These are phyloP conservation scores for Madurella mycetomatis DNA, from an alignment of 2,329 filamentous ascomycete genomes.

Conservation along the genomic window DNA sequence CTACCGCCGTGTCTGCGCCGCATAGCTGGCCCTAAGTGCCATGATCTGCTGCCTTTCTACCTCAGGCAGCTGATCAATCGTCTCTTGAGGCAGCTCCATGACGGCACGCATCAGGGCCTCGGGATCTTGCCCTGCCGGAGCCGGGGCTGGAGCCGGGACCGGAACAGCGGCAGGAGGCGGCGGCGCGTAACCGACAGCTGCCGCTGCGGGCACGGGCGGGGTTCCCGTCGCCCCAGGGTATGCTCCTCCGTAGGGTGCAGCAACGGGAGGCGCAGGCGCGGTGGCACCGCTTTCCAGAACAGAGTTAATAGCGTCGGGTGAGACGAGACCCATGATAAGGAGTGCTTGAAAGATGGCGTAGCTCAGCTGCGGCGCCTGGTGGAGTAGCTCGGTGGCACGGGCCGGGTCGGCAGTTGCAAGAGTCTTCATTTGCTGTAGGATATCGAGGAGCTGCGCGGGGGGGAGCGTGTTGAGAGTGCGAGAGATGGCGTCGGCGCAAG, in stretches of 20 bases:
- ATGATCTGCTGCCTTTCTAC: constrained; percentile 75
- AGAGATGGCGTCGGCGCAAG: constrained; percentile 85
- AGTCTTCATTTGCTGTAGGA: constrained; percentile 90
- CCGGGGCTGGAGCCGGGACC: constrained; percentile 29
- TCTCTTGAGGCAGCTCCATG: constrained; percentile 71
- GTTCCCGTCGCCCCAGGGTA: constrained; percentile 43
- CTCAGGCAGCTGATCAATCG: constrained; percentile 74
- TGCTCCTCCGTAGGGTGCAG: constrained; percentile 28
- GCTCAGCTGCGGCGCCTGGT: constrained; percentile 84
- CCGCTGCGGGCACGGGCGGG: constrained; percentile 37
- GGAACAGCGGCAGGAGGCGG: constrained; percentile 31
- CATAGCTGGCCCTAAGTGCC: constrained; percentile 56
- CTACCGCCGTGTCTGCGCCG: constrained; percentile 13
- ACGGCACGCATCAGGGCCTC: constrained; percentile 77
- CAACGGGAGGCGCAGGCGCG: constrained; percentile 28
- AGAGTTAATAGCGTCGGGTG: constrained; percentile 73
- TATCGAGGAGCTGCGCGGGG: constrained; percentile 84
- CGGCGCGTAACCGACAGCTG: constrained; percentile 42
- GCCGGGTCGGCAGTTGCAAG: constrained; percentile 76
- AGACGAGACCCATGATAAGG: constrained; percentile 87
- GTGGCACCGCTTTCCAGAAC: constrained; percentile 63
- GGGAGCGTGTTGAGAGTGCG: constrained; percentile 83
- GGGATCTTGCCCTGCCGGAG: constrained; percentile 47
- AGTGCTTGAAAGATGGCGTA: constrained; percentile 95
- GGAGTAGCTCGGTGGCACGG: constrained; percentile 79